These are phyloP conservation scores for Tylopilus sp. DNA, from an alignment of 768 basidiomycete species.

Conservation along the genomic window DNA sequence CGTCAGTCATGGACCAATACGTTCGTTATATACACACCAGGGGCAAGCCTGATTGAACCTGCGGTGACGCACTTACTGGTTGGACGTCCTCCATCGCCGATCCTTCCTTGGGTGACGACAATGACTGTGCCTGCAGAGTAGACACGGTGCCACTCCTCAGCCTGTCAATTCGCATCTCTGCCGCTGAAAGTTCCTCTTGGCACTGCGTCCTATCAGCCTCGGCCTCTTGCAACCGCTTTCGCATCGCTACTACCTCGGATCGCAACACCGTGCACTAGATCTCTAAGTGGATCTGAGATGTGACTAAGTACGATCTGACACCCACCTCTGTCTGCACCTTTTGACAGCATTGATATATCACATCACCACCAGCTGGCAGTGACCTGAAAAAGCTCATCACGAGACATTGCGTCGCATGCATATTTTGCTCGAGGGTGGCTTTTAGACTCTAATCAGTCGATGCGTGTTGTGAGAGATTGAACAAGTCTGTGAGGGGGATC, in stretches of 20 bases:
- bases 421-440: constrained; percentile 50
- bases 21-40: constrained; percentile 59
- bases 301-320: not conserved
- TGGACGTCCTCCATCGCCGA: constrained; percentile 26
- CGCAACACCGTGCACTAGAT: constrained; percentile 54
- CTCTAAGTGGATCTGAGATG: constrained; percentile 8
- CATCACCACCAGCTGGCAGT: constrained; percentile 33
- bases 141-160: constrained; percentile 51
- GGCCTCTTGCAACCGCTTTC: constrained; percentile 47
- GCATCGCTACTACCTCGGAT: constrained; percentile 53
- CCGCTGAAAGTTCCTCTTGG: constrained; percentile 47
- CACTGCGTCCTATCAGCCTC: constrained; percentile 48
- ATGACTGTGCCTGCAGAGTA: constrained; percentile 41
- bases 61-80: constrained; percentile 42
- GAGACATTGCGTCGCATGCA: constrained; percentile 55
- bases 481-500: constrained; percentile 22
- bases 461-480: constrained; percentile 33
- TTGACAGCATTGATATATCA: constrained; percentile 46
- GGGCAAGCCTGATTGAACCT: constrained; percentile 57
- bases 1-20: constrained; percentile 34
- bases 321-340: constrained; percentile 59
- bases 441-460: constrained; percentile 31
- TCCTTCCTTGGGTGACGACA: constrained; percentile 33
- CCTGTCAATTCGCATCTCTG: constrained; percentile 64
- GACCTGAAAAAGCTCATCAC: constrained; percentile 53